Conservation (phyloP, 257 asterid genomes). For the Solanum infundibuliforme region DNA sequence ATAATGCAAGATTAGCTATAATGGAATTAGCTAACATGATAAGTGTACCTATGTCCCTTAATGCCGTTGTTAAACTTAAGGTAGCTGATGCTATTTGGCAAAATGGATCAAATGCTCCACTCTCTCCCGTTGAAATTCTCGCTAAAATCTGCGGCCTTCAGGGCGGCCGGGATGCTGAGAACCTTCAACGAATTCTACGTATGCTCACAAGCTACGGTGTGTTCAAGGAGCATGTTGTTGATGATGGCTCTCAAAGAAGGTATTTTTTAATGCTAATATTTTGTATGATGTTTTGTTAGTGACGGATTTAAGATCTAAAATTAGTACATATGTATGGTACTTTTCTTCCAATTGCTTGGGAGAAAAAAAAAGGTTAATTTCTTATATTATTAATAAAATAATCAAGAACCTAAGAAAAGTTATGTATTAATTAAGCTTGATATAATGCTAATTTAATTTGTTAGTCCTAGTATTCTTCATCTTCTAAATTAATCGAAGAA, state of each 20-base stretch:
- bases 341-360: not conserved
- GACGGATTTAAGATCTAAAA: not conserved
- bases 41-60: constrained; percentile 18
- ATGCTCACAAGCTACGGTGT: constrained; percentile 19
- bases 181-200: constrained; percentile 17
- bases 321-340: not conserved
- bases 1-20: constrained; percentile 3
- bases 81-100: constrained; percentile 20
- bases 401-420: not conserved
- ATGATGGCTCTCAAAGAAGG: constrained; percentile 5
- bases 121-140: constrained; percentile 15
- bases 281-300: not conserved
- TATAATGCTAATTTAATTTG: not conserved
- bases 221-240: constrained; percentile 7
- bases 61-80: constrained; percentile 16
- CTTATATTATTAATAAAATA: not conserved
- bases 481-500: not conserved
- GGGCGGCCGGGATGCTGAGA: constrained; percentile 7
- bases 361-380: not conserved
- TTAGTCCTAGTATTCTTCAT: not conserved
- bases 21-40: constrained; percentile 26
- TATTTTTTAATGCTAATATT: not conserved
- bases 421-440: not conserved
- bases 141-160: not conserved
- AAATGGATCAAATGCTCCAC: constrained; percentile 13